phyloP scores from a whole-genome alignment of 805 yeast species.

The Yarrowia phangngaensis region DNA sequence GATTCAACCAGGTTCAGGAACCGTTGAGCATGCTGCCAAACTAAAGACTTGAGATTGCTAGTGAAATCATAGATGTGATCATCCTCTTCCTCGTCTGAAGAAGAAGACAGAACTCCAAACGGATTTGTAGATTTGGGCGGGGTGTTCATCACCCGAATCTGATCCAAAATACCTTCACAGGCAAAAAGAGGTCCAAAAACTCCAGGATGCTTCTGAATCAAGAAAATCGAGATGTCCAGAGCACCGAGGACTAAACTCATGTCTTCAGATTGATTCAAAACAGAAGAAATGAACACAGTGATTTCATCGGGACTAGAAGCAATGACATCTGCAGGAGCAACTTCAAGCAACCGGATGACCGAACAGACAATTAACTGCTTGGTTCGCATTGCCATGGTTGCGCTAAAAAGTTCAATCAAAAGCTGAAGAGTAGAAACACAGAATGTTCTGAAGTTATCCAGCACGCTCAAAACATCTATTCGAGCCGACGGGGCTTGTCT shows the following conservation, averaged over 20 bases:
- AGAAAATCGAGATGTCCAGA: conserved; percentile 45
- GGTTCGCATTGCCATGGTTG: conserved; percentile 64
- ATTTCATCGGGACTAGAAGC: conserved; percentile 33
- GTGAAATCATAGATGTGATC: conserved; percentile 31
- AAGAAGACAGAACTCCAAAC: conserved; percentile 30
- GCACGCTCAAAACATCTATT: conserved; percentile 34
- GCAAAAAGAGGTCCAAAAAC: conserved; percentile 50
- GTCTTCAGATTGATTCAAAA: conserved; percentile 36
- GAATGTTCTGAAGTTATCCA: conserved; percentile 32
- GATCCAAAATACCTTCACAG: conserved; percentile 68
- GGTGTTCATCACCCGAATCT: conserved; percentile 40
- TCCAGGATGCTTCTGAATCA: conserved; percentile 47
- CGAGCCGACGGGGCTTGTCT: conserved; percentile 14
- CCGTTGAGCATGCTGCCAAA: conserved; percentile 33
- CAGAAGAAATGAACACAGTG: conserved; percentile 35
- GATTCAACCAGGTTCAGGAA: conserved; percentile 14
- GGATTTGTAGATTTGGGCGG: conserved; percentile 28
- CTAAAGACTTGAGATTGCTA: conserved; percentile 30
- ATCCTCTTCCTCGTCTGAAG: conserved; percentile 31
- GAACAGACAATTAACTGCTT: conserved; percentile 56
- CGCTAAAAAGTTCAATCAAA: conserved; percentile 63
- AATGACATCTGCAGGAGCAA: conserved; percentile 37
- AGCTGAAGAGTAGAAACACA: conserved; percentile 42
- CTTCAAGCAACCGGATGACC: conserved; percentile 50
- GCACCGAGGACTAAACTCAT: conserved; percentile 49